phyloP scores from a whole-genome alignment of 148 eudicot species.

The Agrostemma githago region DNA sequence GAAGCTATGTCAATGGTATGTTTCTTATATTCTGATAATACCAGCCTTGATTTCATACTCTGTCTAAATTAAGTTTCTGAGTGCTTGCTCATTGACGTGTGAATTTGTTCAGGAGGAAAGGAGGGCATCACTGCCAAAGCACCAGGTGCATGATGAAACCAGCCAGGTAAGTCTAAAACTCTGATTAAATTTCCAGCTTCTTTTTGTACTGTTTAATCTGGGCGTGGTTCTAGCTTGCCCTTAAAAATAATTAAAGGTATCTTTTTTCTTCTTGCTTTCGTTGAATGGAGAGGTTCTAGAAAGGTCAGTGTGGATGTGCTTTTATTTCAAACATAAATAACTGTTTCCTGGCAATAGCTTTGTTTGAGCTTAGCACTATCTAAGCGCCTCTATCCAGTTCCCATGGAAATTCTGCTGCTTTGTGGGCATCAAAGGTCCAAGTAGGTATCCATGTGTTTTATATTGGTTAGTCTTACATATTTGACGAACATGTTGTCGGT shows the following conservation, averaged over 20 bases:
- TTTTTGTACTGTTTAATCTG: conserved; percentile 19
- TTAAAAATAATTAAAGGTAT: conserved; percentile 24
- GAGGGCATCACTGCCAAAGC: conserved; percentile 80
- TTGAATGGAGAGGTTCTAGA: conserved; percentile 3
- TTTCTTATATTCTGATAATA: conserved; percentile 11
- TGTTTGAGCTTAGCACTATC: conserved; percentile 32
- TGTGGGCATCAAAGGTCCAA: conserved; percentile 74
- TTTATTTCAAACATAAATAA: conserved; percentile 24
- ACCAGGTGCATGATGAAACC: conserved; percentile 99
- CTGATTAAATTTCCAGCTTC: conserved; percentile 22
- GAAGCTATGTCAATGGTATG: conserved; percentile 99
- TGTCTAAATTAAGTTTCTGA: not conserved
- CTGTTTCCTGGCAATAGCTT: conserved; percentile 29
- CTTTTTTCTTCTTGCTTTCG: conserved; percentile 20
- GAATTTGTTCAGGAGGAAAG: conserved; percentile 77
- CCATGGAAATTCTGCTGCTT: conserved; percentile 53
- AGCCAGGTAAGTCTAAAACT: conserved; percentile 94
- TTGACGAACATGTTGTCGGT: conserved; percentile 51
- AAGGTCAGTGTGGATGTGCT: conserved; percentile 17
- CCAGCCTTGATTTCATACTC: not conserved
- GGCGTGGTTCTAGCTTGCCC: conserved; percentile 20
- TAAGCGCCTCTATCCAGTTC: conserved; percentile 45
- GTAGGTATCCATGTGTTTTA: conserved; percentile 63
- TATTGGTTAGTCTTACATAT: conserved; percentile 47
- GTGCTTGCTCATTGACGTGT: conserved; percentile 7